A percentile compares a stretch with the other conserved stretches of the same genome.
Evolutionary conservation across 257 asterid species (phyloP).

Genomic region (Solanum arcanum): DNA sequence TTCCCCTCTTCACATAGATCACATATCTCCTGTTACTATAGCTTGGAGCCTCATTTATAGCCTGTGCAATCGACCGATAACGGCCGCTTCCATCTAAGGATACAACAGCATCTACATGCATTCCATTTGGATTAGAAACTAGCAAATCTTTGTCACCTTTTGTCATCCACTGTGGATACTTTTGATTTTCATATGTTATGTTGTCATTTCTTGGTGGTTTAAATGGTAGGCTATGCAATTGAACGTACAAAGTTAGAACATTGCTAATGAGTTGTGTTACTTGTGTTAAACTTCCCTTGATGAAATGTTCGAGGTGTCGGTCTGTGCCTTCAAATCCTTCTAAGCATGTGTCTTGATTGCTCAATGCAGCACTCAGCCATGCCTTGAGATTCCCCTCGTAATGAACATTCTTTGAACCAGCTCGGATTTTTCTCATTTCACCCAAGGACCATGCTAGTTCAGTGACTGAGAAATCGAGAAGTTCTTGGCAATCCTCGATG

Average conservation of each 20-base stretch:
- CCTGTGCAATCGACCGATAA: slow-evolving; percentile 54
- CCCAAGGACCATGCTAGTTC: slow-evolving; percentile 76
- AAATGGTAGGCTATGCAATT: slow-evolving; percentile 51
- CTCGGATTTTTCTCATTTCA: slow-evolving; percentile 58
- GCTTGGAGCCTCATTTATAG: slow-evolving; percentile 60
- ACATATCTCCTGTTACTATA: slow-evolving; percentile 63
- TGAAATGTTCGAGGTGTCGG: slow-evolving; percentile 46
- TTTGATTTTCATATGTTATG: not conserved
- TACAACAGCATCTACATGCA: slow-evolving; percentile 66
- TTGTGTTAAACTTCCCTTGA: slow-evolving; percentile 61
- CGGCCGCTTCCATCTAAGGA: slow-evolving; percentile 70
- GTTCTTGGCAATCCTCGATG: slow-evolving; percentile 83
- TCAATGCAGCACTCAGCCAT: slow-evolving; percentile 89
- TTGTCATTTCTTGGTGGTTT: slow-evolving; percentile 22
- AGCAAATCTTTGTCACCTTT: slow-evolving; percentile 55
- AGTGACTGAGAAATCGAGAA: slow-evolving; percentile 76
- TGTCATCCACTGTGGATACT: slow-evolving; percentile 67
- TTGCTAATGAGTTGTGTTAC: slow-evolving; percentile 82
- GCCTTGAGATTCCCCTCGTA: slow-evolving; percentile 73
- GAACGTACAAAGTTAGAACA: slow-evolving; percentile 55
- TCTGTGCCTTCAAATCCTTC: slow-evolving; percentile 97
- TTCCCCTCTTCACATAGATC: slow-evolving; percentile 81
- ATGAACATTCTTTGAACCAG: slow-evolving; percentile 28
- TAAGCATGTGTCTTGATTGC: slow-evolving; percentile 95
- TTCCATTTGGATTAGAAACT: slow-evolving; percentile 21